Evolutionary conservation across 371 early-diverging fungal species (phyloP).

Genomic region (Actinomortierella wolfii): DNA sequence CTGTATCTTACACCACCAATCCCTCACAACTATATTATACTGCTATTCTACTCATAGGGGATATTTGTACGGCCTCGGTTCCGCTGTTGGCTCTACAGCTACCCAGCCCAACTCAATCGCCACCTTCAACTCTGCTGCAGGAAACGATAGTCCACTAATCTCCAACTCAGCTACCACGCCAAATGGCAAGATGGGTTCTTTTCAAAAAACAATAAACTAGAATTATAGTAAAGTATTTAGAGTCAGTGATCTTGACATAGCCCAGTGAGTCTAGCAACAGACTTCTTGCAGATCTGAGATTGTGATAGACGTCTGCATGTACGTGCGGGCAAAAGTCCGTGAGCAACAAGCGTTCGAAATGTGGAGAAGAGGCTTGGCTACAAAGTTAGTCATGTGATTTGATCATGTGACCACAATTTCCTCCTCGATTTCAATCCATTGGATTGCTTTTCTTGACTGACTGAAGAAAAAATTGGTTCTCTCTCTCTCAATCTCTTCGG

Average conservation of each 20-base stretch:
- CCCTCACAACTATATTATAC: background rate
- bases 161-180: constrained; percentile 31
- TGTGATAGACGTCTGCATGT: too few species aligned
- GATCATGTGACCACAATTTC: background rate
- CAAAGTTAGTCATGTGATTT: too few species aligned
- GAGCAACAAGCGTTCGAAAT: too few species aligned
- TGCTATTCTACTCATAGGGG: constrained; percentile 20
- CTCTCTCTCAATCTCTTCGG: too few species aligned
- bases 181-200: constrained; percentile 30
- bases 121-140: constrained; percentile 46
- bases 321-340: too few species aligned
- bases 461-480: too few species aligned
- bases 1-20: too few species aligned
- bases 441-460: too few species aligned
- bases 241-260: constrained; percentile 7
- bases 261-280: background rate
- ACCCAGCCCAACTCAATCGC: constrained; percentile 44
- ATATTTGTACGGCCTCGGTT: constrained; percentile 47
- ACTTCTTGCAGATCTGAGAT: too few species aligned
- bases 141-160: constrained; percentile 45
- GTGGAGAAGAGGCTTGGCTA: too few species aligned
- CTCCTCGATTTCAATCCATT: background rate
- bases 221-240: constrained; percentile 6
- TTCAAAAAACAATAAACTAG: constrained; percentile 1
- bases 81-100: constrained; percentile 42